Evolutionary conservation across 169 alveolate species (phyloP).

Genomic region (Plasmodium gaboni): DNA sequence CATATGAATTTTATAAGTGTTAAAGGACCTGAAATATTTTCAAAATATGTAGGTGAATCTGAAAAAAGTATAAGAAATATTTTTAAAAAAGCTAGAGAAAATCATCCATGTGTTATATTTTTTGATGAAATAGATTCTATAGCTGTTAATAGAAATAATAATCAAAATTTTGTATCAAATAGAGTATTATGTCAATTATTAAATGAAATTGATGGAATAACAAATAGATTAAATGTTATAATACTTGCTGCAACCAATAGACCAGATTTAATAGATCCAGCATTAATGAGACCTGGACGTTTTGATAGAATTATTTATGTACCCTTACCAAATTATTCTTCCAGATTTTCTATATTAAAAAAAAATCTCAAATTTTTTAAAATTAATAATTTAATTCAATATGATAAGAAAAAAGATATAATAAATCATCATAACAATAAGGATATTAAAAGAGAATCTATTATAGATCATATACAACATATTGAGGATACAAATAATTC

Average conservation of each 20-base stretch:
- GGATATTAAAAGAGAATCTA: conserved; percentile 7
- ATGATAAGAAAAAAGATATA: not conserved
- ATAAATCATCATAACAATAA: not conserved
- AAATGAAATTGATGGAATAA: conserved; percentile 99
- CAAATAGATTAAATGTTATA: conserved; percentile 90
- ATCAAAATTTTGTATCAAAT: conserved; percentile 89
- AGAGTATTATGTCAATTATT: conserved; percentile 97
- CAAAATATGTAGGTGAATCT: conserved; percentile 99
- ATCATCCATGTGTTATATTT: conserved; percentile 98
- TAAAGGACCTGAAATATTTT: conserved; percentile 99
- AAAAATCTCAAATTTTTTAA: conserved; percentile 77
- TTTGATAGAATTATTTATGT: conserved; percentile 98
- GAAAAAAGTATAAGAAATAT: conserved; percentile 97
- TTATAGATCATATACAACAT: conserved; percentile 12
- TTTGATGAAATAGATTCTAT: conserved; percentile 99
- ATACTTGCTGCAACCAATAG: conserved; percentile 99
- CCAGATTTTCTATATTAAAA: conserved; percentile 93
- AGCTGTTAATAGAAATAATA: conserved; percentile 73
- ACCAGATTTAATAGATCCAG: conserved; percentile 97
- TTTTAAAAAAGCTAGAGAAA: conserved; percentile 96
- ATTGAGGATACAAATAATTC: not conserved
- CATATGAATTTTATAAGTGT: conserved; percentile 98
- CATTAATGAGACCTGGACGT: conserved; percentile 99
- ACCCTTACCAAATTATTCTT: conserved; percentile 96
- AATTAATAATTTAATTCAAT: conserved; percentile 22